Evolutionary conservation across 805 yeast species (phyloP), one percentile per base, ranked within the genome.

Genomic region (Kodamaea sagamina): DNA sequence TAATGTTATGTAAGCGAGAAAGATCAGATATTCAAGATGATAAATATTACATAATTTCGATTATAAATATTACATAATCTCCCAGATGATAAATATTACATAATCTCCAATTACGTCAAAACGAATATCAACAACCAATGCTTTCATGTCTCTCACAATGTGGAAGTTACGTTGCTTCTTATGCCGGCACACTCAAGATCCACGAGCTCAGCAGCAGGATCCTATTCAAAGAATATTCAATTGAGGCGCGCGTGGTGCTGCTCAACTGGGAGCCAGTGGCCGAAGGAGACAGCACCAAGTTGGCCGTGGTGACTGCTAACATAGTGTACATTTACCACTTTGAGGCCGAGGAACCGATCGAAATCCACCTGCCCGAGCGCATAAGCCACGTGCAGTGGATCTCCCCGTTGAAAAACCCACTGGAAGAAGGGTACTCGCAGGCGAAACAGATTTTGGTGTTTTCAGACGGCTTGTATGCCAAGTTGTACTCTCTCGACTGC

Each of bases 401-500:
- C 8, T 62, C 62, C 0, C 63, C 68, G 0, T n/a, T 19, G 10
- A 43, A 43, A 3, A n/a, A 15, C 3, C 16, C 25, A 10, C 11
- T 29, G 27, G 25, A 35, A 2, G 52, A 43, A 10, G 68, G 71
- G 11, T 67, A 68, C 48, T 19, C 38, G 11, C 67, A 69, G 46
- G 51, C 62, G 25, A 60, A 58, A 26, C 73, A 70, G 45, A 32
- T 71, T 16, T 57, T 61, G 3, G 49, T 69, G 4, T 68, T 58
- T 45, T 55, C 70, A 8, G 42, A 50, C 17, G 39, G 51, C 16
- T 51, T 70, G 8, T 58, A 59, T 24, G 55, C 58, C 10, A 63
- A 62, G 36, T 52, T 69, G 8, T 71, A 67, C 46, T 69, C 75
- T 1, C 45, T 71, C 3, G 68, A 67, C 44, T 62, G 69, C 42